Evolutionary conservation across 2,329 filamentous ascomycete genomes (phyloP), one percentile per base, ranked within the genome.

Genomic region (Aureobasidium sp.): DNA sequence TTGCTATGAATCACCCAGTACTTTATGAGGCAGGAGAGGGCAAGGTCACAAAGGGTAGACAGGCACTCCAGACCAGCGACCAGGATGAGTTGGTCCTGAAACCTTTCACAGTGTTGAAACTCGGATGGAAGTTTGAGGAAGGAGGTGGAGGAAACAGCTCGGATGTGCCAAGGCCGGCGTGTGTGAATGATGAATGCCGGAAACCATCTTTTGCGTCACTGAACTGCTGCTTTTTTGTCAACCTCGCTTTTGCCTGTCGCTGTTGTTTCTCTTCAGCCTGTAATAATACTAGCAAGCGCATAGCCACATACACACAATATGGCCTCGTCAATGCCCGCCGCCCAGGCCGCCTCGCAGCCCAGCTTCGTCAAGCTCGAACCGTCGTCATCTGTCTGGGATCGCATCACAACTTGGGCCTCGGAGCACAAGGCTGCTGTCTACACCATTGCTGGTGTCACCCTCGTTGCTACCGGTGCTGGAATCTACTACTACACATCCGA

Each of bases 341-440:
- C 44, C 16, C 47, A 61, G 30, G 58, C 42, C 25, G 47, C 48
- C 25, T 61, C 58, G 47, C 32, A 36, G 29, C 58, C 39, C 48
- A 61, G 48, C 58, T 52, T 61, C 32, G 41, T 47, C 61, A 54
- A 57, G 37, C 53, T 59, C 34, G 55, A 58, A 49, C 61, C 61
- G 16, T 58, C 53, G 11, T 62, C 87, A 63, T 88, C 89, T 50
- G 78, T 94, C 61, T 96, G 91, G 91, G 90, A 96, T 75, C 88
- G 92, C 70, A 80, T 97, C 77, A 88, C 91, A 67, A 87, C 81
- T 72, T 99, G 94, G 93, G 91, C 89, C 15, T 90, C 91, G 2
- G 93, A 97, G 74, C 92, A 99, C 79, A 97, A 97, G 80, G 89
- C 90, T 52, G 83, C 93, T 60, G 92, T 96, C 65, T 99, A 97